phyloP scores from a whole-genome alignment of 352 stramenopile species.

The Globisporangium uncinulatum region DNA sequence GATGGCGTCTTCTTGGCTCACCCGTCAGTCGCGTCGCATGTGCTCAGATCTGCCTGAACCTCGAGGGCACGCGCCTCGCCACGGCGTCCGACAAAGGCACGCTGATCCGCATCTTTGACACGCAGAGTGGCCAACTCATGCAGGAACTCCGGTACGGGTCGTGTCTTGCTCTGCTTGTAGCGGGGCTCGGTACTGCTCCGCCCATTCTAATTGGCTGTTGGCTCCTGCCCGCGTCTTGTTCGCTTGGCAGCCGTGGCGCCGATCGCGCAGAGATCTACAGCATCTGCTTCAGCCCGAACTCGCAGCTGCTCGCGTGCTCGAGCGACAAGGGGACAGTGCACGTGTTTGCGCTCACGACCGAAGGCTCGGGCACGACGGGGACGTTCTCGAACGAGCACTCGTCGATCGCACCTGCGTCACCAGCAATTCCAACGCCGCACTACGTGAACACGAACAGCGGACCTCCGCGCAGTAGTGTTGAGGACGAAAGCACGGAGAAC shows the following conservation, averaged over 20 bases:
- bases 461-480: constrained; percentile 31
- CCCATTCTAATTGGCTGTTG: too few species aligned
- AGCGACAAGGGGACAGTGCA: constrained; percentile 97
- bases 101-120: constrained; percentile 97
- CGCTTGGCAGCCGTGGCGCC: constrained; percentile 83
- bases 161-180: not conserved
- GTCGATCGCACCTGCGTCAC: constrained; percentile 42
- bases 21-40: too few species aligned
- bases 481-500: constrained; percentile 84
- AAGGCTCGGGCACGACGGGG: constrained; percentile 49
- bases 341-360: constrained; percentile 88
- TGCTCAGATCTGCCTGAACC: constrained; percentile 86
- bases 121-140: constrained; percentile 88
- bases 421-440: constrained; percentile 27
- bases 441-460: constrained; percentile 37
- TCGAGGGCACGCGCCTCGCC: constrained; percentile 92
- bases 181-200: too few species aligned
- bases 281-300: constrained; percentile 94
- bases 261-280: constrained; percentile 97
- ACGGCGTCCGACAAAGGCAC: constrained; percentile 97
- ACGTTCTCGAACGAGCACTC: constrained; percentile 52
- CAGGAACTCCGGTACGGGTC: constrained; percentile 64
- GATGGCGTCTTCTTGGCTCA: too few species aligned
- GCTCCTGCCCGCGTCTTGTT: too few species aligned
- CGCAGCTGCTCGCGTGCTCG: constrained; percentile 92